Conservation (phyloP, 176 grass and related monocot genomes). For the Aechmea fasciata region DNA sequence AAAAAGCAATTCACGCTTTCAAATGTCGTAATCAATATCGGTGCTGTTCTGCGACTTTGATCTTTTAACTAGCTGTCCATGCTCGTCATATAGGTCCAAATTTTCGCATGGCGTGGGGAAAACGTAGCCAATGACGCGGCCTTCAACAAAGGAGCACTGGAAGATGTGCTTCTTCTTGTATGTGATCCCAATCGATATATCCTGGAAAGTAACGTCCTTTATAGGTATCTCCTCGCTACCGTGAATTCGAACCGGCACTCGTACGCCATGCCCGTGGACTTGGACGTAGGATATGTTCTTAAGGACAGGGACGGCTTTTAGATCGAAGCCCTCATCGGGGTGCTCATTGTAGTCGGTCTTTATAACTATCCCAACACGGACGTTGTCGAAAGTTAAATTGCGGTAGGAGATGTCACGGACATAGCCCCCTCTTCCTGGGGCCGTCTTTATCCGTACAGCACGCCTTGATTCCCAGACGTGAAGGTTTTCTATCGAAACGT, state of each 20-base stretch:
- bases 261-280: conserved; percentile 53
- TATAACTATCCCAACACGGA: conserved; percentile 80
- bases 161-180: conserved; percentile 69
- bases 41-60: conserved; percentile 59
- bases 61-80: conserved; percentile 38
- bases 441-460: conserved; percentile 76
- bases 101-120: conserved; percentile 71
- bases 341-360: conserved; percentile 88
- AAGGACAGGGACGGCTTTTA: conserved; percentile 50
- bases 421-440: conserved; percentile 80
- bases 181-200: conserved; percentile 60
- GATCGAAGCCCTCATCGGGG: conserved; percentile 44
- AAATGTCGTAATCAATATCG: conserved; percentile 86
- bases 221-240: conserved; percentile 70
- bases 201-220: conserved; percentile 50
- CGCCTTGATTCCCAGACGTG: conserved; percentile 64
- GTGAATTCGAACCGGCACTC: conserved; percentile 69
- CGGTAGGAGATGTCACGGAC: conserved; percentile 44
- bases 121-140: conserved; percentile 67
- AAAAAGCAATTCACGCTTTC: conserved; percentile 17
- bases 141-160: conserved; percentile 84
- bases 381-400: conserved; percentile 51
- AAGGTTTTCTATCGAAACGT: conserved; percentile 59
- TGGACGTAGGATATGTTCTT: conserved; percentile 62
- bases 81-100: conserved; percentile 66